Conservation (phyloP, 2,329 filamentous ascomycete genomes). For the Domatiomyces catenatus region DNA sequence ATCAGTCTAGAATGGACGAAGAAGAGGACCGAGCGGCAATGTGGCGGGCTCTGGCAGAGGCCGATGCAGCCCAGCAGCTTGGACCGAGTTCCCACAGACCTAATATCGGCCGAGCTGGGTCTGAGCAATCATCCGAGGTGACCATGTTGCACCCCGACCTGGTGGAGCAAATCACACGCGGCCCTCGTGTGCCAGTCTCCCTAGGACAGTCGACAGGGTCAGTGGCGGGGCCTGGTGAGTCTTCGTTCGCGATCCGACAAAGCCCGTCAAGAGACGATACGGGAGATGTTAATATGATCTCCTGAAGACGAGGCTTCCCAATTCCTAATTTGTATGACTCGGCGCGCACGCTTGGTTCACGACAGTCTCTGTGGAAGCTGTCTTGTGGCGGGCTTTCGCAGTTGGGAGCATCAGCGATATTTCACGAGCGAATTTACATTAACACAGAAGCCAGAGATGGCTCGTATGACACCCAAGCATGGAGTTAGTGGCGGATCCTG, state of each 20-base stretch:
- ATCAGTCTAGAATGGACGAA: conserved; percentile 7
- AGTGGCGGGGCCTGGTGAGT: too few species aligned
- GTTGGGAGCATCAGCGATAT: not conserved
- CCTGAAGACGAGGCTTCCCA: not conserved
- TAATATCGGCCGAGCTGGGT: not conserved
- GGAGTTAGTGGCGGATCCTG: not conserved
- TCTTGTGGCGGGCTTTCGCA: not conserved
- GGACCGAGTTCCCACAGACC: conserved; percentile 2
- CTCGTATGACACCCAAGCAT: not conserved
- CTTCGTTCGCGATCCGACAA: not conserved
- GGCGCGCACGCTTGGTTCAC: not conserved
- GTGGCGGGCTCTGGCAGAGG: conserved; percentile 10
- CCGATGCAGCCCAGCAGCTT: conserved; percentile 12
- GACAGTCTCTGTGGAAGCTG: not conserved
- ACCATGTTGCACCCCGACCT: not conserved
- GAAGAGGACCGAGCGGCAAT: conserved; percentile 12
- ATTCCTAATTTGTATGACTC: not conserved
- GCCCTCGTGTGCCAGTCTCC: not conserved
- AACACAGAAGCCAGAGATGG: not conserved
- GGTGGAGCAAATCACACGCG: not conserved
- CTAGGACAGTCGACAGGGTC: not conserved
- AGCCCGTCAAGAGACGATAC: not conserved
- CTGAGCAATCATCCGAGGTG: not conserved
- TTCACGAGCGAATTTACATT: not conserved
- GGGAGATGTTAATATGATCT: not conserved